Conservation (phyloP, 2,329 filamentous ascomycete species). For the Fulvia fulva region DNA sequence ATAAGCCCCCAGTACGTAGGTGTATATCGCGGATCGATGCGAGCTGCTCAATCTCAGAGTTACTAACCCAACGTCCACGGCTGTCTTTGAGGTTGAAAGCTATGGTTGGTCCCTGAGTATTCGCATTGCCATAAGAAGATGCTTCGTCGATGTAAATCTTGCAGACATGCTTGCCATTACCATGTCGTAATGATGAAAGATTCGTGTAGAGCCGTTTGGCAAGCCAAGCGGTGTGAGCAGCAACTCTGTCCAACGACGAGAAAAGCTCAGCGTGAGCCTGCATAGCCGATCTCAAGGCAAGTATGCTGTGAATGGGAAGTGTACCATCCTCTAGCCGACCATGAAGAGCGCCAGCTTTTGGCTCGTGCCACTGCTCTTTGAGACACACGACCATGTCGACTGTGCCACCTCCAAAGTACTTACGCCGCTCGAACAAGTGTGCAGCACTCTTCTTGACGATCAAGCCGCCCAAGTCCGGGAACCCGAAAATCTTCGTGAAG, state of each 20-base stretch:
- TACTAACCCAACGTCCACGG: conserved; percentile 69
- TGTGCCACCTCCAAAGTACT: conserved; percentile 91
- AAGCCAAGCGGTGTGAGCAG: conserved; percentile 67
- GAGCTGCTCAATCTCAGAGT: conserved; percentile 82
- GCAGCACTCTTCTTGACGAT: conserved; percentile 72
- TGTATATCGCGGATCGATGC: conserved; percentile 75
- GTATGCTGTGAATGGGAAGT: conserved; percentile 81
- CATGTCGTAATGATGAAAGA: conserved; percentile 61
- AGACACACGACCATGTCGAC: conserved; percentile 76
- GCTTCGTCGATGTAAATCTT: conserved; percentile 52
- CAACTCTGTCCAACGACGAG: conserved; percentile 61
- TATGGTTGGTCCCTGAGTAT: conserved; percentile 66
- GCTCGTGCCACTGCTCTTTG: conserved; percentile 78
- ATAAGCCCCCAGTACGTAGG: conserved; percentile 81
- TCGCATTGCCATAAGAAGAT: conserved; percentile 14
- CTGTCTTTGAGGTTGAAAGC: conserved; percentile 77
- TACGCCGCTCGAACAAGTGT: conserved; percentile 58
- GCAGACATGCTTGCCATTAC: conserved; percentile 64
- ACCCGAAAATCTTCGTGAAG: conserved; percentile 97
- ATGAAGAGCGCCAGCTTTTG: conserved; percentile 68
- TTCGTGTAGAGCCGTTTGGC: conserved; percentile 55
- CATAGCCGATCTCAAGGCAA: conserved; percentile 74
- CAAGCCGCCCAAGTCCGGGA: conserved; percentile 82
- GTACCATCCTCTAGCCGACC: conserved; percentile 88
- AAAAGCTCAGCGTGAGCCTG: conserved; percentile 66